Evolutionary conservation across 768 basidiomycete species (phyloP), one percentile per base, ranked within the genome.

Genomic region (Agrocybe pediades): DNA sequence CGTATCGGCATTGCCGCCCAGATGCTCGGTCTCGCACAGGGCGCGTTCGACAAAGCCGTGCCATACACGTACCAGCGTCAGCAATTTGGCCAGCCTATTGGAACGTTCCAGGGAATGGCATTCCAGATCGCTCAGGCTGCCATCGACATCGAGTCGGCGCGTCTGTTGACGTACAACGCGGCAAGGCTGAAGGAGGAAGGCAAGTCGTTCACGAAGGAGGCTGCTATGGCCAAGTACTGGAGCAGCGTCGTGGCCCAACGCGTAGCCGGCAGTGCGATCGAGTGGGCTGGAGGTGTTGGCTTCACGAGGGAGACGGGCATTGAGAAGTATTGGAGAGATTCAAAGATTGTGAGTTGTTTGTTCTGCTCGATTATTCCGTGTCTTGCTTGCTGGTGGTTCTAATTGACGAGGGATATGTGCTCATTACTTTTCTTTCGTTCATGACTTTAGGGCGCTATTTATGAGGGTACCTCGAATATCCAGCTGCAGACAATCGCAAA

Each of bases 1-100:
- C 92, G 96, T 54, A 96, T 98, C 62, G 96, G 96, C 26, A 98
- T 98, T 58, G 97, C 96, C 16, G 96, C 92, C 0, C 97, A 99
- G 72, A 98, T 98, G 97, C 80, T 99, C 49, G 97, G 97, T 15
- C 86, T 98, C 25, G 97, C 97, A 2, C 95, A 98, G 65, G 97
- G 96, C 20, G 95, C 94, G 2, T 99, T 98, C 67, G 86, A 95
- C 73, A 92, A 95, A 67, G 82, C 91, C 1, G 92, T 98, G n/a
- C 87, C 91, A 0, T 97, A 97, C 70, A 92, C 97, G 1, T 97
- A 92, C 72, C 83, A 95, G 68, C 90, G 97, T 48, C 84, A 83
- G 61, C 97, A 99, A 71, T 99, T 98, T 65, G 95, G 95, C 3
- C 91, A 96, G 68, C 78, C 94, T 7, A 81, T 99, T 26, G 96